These are phyloP conservation scores for Ophiostoma piceae DNA, from an alignment of 2,329 filamentous ascomycete genomes.

Conservation along the genomic window DNA sequence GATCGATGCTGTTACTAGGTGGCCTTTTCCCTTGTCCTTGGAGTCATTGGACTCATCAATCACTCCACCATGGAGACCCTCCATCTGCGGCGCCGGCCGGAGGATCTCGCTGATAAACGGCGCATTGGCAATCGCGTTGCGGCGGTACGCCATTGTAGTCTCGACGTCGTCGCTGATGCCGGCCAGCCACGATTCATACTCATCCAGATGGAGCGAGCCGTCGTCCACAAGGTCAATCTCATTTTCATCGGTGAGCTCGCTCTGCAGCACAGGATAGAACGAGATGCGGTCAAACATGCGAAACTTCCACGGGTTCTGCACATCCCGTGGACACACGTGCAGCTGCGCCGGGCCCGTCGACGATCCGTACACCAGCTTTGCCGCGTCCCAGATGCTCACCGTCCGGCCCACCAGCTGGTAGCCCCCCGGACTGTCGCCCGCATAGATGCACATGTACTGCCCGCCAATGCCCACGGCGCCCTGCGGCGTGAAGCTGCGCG, in stretches of 20 bases:
- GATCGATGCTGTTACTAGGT: slow-evolving; percentile 35
- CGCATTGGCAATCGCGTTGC: slow-evolving; percentile 6
- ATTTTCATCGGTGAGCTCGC: slow-evolving; percentile 29
- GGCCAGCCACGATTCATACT: slow-evolving; percentile 28
- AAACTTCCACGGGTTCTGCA: slow-evolving; percentile 36
- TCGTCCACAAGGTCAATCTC: slow-evolving; percentile 31
- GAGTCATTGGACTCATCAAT: too few species aligned
- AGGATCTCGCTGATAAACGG: neutral
- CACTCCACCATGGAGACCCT: neutral
- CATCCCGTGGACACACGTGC: slow-evolving; percentile 14
- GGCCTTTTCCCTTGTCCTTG: neutral
- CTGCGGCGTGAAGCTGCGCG: slow-evolving; percentile 35
- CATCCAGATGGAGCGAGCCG: neutral
- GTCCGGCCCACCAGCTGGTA: slow-evolving; percentile 36
- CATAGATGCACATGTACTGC: slow-evolving; percentile 36
- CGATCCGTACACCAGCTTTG: slow-evolving; percentile 6
- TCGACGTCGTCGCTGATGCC: slow-evolving; percentile 5
- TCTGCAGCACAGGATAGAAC: slow-evolving; percentile 32
- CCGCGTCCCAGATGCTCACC: slow-evolving; percentile 11
- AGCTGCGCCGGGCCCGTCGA: neutral
- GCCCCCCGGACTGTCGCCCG: slow-evolving; percentile 37
- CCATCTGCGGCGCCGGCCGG: neutral
- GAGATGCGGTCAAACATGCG: slow-evolving; percentile 35
- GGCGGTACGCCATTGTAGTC: neutral
- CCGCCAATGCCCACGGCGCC: slow-evolving; percentile 39